Percentiles rank a stretch among this genome's conserved stretches.
Evolutionary conservation across 495 filamentous ascomycete species (phyloP).

Genomic region (Glutinoglossum americanum): DNA sequence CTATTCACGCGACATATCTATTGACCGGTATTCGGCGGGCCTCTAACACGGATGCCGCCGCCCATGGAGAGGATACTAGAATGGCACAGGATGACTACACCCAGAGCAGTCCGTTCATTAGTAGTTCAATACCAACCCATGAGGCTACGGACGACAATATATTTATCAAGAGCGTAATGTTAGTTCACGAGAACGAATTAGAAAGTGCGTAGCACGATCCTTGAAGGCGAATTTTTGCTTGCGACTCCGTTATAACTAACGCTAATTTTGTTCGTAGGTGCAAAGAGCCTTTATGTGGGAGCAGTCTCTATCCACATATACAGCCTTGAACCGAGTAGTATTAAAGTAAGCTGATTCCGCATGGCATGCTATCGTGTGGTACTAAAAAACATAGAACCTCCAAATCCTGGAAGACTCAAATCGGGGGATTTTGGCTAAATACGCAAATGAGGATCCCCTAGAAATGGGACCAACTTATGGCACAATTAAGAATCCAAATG

Average conservation of each 20-base stretch:
- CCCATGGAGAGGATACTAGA: slow-evolving; percentile 18
- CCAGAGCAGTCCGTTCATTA: slow-evolving; percentile 45
- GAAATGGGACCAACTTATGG: slow-evolving; percentile 39
- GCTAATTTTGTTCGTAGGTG: slow-evolving; percentile 23
- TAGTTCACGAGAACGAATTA: slow-evolving; percentile 63
- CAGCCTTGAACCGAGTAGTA: slow-evolving; percentile 47
- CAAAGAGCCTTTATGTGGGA: slow-evolving; percentile 41
- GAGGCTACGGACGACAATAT: slow-evolving; percentile 21
- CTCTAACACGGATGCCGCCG: slow-evolving; percentile 8
- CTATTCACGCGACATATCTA: slow-evolving; percentile 74
- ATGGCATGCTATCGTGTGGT: neutral
- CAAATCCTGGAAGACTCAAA: slow-evolving; percentile 49
- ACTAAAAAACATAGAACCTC: slow-evolving; percentile 28
- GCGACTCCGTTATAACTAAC: neutral
- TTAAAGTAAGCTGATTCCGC: slow-evolving; percentile 27
- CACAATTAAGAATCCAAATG: slow-evolving; percentile 42
- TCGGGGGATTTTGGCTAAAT: slow-evolving; percentile 31
- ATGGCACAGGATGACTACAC: slow-evolving; percentile 51
- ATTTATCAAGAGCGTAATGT: slow-evolving; percentile 34
- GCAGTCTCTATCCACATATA: slow-evolving; percentile 70
- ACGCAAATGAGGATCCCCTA: slow-evolving; percentile 38
- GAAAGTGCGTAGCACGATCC: slow-evolving; percentile 29
- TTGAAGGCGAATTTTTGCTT: neutral
- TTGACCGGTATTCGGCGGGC: slow-evolving; percentile 36
- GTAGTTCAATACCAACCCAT: slow-evolving; percentile 33